Evolutionary conservation across 805 yeast species (phyloP).

Genomic region (Priceomyces medius): DNA sequence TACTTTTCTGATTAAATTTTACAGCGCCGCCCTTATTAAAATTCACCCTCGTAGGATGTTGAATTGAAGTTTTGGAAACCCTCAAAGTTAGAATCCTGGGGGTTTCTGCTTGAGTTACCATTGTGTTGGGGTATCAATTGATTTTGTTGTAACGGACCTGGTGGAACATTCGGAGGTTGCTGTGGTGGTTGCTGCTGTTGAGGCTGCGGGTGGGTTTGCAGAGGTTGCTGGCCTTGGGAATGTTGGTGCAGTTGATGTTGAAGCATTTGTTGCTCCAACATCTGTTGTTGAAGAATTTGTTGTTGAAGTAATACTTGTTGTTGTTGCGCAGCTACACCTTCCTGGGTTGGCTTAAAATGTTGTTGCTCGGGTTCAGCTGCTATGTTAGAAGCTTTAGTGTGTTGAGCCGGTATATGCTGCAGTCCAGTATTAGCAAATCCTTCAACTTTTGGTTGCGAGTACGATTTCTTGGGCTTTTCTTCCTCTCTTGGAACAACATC

Average conservation of each 20-base stretch:
- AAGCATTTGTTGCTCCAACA: constrained; percentile 16
- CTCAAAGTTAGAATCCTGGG: constrained; percentile 6
- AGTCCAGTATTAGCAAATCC: constrained; percentile 10
- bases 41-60: constrained; percentile 6
- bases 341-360: constrained; percentile 9
- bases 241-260: constrained; percentile 14
- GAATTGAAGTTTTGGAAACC: constrained; percentile 8
- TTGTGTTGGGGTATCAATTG: constrained; percentile 3
- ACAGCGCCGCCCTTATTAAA: background rate
- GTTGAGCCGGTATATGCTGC: constrained; percentile 2
- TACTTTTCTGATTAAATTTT: background rate
- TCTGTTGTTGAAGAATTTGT: constrained; percentile 18
- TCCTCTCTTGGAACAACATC: constrained; percentile 94
- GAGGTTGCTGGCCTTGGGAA: constrained; percentile 8
- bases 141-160: constrained; percentile 1
- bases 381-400: background rate
- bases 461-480: constrained; percentile 52
- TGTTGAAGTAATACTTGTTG: constrained; percentile 11
- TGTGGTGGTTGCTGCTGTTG: background rate
- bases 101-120: background rate
- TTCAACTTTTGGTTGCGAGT: constrained; percentile 20
- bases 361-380: constrained; percentile 3
- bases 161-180: constrained; percentile 1
- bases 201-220: constrained; percentile 7
- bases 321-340: constrained; percentile 5